These are phyloP conservation scores for Bruguiera hainesii DNA, from an alignment of 441 rosid genomes.

Conservation along the genomic window DNA sequence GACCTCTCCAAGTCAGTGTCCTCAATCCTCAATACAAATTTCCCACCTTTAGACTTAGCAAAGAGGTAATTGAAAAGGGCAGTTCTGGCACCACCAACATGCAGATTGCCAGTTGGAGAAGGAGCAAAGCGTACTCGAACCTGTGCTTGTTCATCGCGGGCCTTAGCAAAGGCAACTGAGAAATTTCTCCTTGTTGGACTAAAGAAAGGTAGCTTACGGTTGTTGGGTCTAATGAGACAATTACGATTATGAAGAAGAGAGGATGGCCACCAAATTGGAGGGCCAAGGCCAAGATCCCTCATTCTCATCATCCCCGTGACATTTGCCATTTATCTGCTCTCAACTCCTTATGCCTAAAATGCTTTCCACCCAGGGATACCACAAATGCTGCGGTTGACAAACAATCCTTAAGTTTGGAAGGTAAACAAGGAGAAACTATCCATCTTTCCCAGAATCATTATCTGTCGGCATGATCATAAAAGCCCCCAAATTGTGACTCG, in stretches of 20 bases:
- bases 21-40: conserved; percentile 83
- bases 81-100: conserved; percentile 96
- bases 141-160: conserved; percentile 26
- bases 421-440: too few species aligned
- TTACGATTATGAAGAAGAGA: conserved; percentile 6
- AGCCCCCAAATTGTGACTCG: too few species aligned
- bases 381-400: too few species aligned
- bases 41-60: conserved; percentile 93
- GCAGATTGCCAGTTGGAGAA: conserved; percentile 95
- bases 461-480: too few species aligned
- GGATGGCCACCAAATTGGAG: conserved; percentile 4
- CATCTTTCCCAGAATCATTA: too few species aligned
- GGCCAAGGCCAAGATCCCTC: conserved; percentile 1
- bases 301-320: conserved; percentile 1
- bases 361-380: too few species aligned
- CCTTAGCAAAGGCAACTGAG: conserved; percentile 45
- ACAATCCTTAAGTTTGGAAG: too few species aligned
- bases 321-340: neutral
- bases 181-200: conserved; percentile 29
- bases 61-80: conserved; percentile 95
- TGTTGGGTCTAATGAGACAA: conserved; percentile 3
- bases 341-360: too few species aligned
- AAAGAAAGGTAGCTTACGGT: neutral
- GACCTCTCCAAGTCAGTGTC: conserved; percentile 97
- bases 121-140: conserved; percentile 97